Evolutionary conservation across 352 stramenopile species (phyloP), one percentile per base, ranked within the genome.

Genomic region (Aphanomyces astaci): DNA sequence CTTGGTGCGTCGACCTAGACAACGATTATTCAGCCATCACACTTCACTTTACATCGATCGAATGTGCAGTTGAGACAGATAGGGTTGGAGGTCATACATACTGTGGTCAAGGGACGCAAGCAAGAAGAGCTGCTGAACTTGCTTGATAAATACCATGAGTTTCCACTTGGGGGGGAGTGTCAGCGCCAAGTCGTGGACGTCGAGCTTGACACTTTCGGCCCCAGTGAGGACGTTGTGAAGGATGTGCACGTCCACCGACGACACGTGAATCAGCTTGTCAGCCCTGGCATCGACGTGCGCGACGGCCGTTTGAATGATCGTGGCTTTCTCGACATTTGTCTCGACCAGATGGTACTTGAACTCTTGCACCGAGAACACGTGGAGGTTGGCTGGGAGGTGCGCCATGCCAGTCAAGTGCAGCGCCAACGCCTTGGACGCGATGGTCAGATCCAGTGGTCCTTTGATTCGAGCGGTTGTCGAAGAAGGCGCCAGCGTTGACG

Each of bases 131-230:
- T 59, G 22, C 30, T 59, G 51, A 11, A 59, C 51, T 30, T 59
- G 51, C 51, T 59, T 59, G 51, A 59, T 25, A 59, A 59, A 59
- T 7, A 59, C 51, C 17, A 59, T 30, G 24, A 59, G 30, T 59
- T 3, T 59, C 51, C 22, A 33, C 11, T 59, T 9, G 51, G 19
- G 5, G 2, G 22, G 19, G 22, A 59, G 4, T 4, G 7, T n/a
- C 5, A 59, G 30, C 11, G 7, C 33, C 22, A 59, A 30, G 30
- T 59, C 51, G 30, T 22, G 22, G 5, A 59, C 51, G 51, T 39
- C 30, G 11, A 59, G 9, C 13, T 7, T 59, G 25, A 36, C 30
- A 4, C 1, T 25, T 32, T 59, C 51, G 27, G 25, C 30, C 10
- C 51, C 30, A 19, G 22, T 30, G 0, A n/a, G 5, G 24, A 25